Base-by-base conservation (phyloP, 768 basidiomycete species). In the Kwoniella newhampshirensis region DNA sequence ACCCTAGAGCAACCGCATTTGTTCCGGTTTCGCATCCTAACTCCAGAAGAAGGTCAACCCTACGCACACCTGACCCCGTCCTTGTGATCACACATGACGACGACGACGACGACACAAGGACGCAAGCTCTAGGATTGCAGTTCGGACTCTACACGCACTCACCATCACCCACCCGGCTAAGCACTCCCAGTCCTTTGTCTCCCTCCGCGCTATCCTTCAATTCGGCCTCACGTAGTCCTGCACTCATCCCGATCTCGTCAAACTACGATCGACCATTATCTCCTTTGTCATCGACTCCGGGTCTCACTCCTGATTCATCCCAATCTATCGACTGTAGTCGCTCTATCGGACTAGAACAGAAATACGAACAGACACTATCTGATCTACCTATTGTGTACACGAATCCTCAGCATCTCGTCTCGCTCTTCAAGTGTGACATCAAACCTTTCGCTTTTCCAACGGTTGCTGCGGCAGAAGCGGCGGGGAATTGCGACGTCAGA, bases 281-380 rank as follows among this genome's bases (percentile, higher is more conserved):
- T 6, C 54, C 45, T 41, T 56, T 46, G 11, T 46, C 46, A 7
- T 40, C 39, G n/a, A 57, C 55, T n/a, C 55, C 55, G 18, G 55
- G 50, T 17, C 40, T 57, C 2, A 57, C 55, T 40, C 48, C 55
- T 4, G 47, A 32, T 35, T 49, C 55, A 11, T 40, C 39, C 3
- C n/a, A 25, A 21, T 18, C 21, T 9, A 27, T 40, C 20, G n/a
- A 0, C 32, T 26, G 17, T 47, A n/a, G 18, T 17, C 7, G 20
- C 23, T 2, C 9, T 18, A 28, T 9, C 27, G n/a, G n/a, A n/a
- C n/a, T n/a, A n/a, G n/a, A n/a, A n/a, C n/a, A n/a, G n/a, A n/a
- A n/a, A n/a, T 0, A 43, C 26, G 5, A 47, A 15, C 17, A 17
- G 7, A 6, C 4, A 2, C 2, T 39, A 13, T 45, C 3, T 3